Evolutionary conservation across 805 yeast species (phyloP).

Genomic region (Candida quercuum): DNA sequence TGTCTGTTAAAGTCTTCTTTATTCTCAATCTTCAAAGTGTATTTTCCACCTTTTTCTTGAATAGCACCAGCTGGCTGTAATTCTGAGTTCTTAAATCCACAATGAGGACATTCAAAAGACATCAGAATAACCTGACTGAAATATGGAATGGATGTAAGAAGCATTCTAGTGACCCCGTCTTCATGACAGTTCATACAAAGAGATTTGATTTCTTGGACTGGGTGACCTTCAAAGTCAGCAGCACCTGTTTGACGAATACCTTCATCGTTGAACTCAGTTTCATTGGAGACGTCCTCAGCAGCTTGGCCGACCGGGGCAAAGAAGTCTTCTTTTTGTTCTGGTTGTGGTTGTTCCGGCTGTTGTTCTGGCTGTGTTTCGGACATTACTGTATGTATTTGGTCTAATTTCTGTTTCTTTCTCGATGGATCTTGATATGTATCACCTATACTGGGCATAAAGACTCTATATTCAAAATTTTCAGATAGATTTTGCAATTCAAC

Average conservation of each 20-base stretch:
- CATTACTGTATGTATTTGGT: constrained; percentile 4
- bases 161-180: constrained; percentile 75
- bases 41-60: constrained; percentile 81
- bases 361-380: constrained; percentile 4
- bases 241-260: constrained; percentile 70
- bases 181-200: constrained; percentile 94
- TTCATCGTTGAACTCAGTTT: constrained; percentile 23
- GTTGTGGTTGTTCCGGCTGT: too few species aligned
- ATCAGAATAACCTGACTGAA: constrained; percentile 87
- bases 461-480: too few species aligned
- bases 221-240: constrained; percentile 79
- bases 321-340: constrained; percentile 32
- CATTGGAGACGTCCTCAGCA: constrained; percentile 41
- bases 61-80: constrained; percentile 93
- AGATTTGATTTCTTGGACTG: constrained; percentile 93
- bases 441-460: background rate
- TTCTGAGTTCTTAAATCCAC: constrained; percentile 87
- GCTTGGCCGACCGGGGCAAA: constrained; percentile 59
- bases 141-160: constrained; percentile 85
- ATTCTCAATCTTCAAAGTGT: constrained; percentile 60
- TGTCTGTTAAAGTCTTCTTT: constrained; percentile 81
- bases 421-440: constrained; percentile 1
- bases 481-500: too few species aligned
- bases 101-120: constrained; percentile 95
- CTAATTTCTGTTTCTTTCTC: constrained; percentile 11